phyloP scores from a whole-genome alignment of 345 rosid genomes.

The Camelina sativa region DNA sequence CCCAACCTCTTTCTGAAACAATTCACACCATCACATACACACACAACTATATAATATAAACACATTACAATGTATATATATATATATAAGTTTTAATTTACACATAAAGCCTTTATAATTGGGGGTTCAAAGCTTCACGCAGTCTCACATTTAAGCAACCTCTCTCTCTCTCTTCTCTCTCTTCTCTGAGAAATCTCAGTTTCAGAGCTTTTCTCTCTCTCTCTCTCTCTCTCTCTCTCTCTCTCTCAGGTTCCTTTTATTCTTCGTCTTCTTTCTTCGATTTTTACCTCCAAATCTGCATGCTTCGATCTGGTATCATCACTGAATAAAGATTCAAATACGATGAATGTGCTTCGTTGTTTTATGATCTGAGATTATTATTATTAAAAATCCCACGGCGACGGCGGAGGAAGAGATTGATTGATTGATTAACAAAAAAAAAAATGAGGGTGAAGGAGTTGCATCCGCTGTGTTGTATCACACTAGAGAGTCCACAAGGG shows the following conservation, averaged over 20 bases:
- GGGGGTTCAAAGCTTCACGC: constrained; percentile 41
- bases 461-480: constrained; percentile 93
- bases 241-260: constrained; percentile 46
- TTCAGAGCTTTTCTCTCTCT: constrained; percentile 48
- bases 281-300: constrained; percentile 40
- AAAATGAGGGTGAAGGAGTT: constrained; percentile 91
- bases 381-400: not conserved
- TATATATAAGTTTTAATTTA: not conserved
- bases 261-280: constrained; percentile 33
- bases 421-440: too few species aligned
- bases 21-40: constrained; percentile 33
- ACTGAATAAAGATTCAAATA: not conserved
- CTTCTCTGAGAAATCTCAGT: constrained; percentile 49
- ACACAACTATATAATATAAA: constrained; percentile 1
- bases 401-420: not conserved
- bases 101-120: constrained; percentile 46
- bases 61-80: constrained; percentile 12
- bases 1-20: constrained; percentile 41
- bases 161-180: constrained; percentile 25
- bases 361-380: constrained; percentile 39
- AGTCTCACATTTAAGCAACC: constrained; percentile 49
- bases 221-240: constrained; percentile 29
- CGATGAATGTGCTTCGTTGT: constrained; percentile 15
- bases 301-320: constrained; percentile 28
- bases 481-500: constrained; percentile 69